Evolutionary conservation across 164 flowering plant species (phyloP).

Genomic region (Cinnamomum chago): DNA sequence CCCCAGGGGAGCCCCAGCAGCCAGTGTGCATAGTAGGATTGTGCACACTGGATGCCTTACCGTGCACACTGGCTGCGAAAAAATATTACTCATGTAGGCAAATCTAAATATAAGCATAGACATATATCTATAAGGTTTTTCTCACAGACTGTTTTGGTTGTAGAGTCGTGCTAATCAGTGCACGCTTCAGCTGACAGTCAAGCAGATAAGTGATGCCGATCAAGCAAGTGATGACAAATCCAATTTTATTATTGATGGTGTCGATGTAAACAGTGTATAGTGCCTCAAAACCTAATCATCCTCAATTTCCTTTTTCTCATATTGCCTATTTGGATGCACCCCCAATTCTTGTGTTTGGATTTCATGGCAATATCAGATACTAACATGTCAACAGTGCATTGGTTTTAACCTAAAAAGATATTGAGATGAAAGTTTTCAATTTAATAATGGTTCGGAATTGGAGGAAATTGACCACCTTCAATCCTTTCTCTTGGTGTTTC

Average conservation of each 20-base stretch:
- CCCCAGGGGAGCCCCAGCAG: too few species aligned
- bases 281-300: not conserved
- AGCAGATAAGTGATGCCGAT: slow-evolving; percentile 61
- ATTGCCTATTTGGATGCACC: not conserved
- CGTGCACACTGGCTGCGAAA: too few species aligned
- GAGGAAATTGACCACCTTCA: not conserved
- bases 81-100: too few species aligned
- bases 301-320: not conserved
- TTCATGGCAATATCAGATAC: not conserved
- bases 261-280: slow-evolving; percentile 61
- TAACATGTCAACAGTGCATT: not conserved
- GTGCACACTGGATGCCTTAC: too few species aligned
- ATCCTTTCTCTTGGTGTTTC: not conserved
- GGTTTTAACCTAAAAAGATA: not conserved
- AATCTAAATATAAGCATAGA: too few species aligned
- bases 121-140: too few species aligned
- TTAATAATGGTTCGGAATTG: not conserved
- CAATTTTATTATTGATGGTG: slow-evolving; percentile 62
- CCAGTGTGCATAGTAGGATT: too few species aligned
- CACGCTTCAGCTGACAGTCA: slow-evolving; percentile 75
- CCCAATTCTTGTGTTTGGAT: not conserved
- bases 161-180: slow-evolving; percentile 71
- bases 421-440: not conserved
- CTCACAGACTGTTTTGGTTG: slow-evolving; percentile 5
- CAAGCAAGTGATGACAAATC: slow-evolving; percentile 50